Conservation (phyloP, 139 green algal genomes). For the Protoeuglena noctilucae region DNA sequence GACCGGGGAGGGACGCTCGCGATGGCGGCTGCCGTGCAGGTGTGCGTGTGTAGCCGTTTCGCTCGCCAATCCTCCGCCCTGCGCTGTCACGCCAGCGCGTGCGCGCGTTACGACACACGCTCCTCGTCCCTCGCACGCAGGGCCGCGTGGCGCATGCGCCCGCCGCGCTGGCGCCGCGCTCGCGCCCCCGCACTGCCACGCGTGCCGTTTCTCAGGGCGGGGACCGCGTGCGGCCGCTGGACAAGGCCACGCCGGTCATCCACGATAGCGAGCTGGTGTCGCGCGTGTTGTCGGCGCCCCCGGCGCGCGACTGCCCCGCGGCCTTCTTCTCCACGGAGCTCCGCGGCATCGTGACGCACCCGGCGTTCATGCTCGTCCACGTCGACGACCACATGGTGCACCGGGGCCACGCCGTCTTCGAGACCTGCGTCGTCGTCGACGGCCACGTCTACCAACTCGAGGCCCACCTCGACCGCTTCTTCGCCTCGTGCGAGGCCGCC, state of each 20-base stretch:
- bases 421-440: constrained; percentile 41
- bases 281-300: not conserved
- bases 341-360: constrained; percentile 63
- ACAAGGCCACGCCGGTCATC: no score
- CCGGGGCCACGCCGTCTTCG: constrained; percentile 66
- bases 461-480: constrained; percentile 41
- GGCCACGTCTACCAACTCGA: constrained; percentile 64
- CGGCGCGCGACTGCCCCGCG: constrained; percentile 11
- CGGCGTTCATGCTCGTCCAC: constrained; percentile 49
- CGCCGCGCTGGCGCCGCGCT: not conserved
- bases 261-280: not conserved
- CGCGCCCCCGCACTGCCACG: no score
- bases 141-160: no score
- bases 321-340: constrained; percentile 63
- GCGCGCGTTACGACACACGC: no score
- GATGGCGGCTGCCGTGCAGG: no score
- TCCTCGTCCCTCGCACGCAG: not conserved
- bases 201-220: not conserved
- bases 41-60: no score
- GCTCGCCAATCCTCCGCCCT: no score
- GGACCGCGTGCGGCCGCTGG: no score
- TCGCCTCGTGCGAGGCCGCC: constrained; percentile 25
- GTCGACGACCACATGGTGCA: constrained; percentile 82
- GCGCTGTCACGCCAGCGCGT: no score
- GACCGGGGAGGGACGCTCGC: no score